phyloP scores from a whole-genome alignment of 306 rosid genomes.

The Vigna hirtella region DNA sequence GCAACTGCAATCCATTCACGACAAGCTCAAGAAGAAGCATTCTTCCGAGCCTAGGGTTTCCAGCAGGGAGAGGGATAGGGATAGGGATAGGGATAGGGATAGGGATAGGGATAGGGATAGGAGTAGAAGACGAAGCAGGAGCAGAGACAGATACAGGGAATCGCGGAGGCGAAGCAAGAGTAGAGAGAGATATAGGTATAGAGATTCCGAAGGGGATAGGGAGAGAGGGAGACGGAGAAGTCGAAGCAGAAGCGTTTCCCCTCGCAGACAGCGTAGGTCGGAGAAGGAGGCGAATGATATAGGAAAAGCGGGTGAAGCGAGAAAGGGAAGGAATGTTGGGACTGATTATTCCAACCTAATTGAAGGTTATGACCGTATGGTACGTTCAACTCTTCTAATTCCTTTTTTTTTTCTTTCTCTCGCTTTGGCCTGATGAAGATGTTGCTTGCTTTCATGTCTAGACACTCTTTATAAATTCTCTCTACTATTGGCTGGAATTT shows the following conservation, averaged over 20 bases:
- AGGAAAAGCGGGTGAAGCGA: slow-evolving; percentile 42
- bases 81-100: background rate
- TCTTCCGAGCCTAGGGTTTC: slow-evolving; percentile 65
- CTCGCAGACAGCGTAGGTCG: slow-evolving; percentile 46
- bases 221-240: slow-evolving; percentile 40
- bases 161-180: slow-evolving; percentile 54
- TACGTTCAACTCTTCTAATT: slow-evolving; percentile 30
- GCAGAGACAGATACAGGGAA: background rate
- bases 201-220: slow-evolving; percentile 44
- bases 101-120: background rate
- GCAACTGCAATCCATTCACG: slow-evolving; percentile 69
- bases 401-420: background rate
- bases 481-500: background rate
- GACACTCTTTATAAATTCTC: background rate
- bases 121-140: slow-evolving; percentile 50
- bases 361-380: slow-evolving; percentile 79
- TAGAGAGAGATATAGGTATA: slow-evolving; percentile 53
- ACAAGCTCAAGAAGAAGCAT: slow-evolving; percentile 73
- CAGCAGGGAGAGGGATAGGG: background rate
- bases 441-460: background rate
- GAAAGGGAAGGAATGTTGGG: slow-evolving; percentile 55
- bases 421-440: background rate
- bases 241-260: slow-evolving; percentile 56
- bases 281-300: slow-evolving; percentile 40
- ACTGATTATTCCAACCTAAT: slow-evolving; percentile 66